phyloP scores from a whole-genome alignment of 768 basidiomycete species.

The Podaxis carcinomalis region DNA sequence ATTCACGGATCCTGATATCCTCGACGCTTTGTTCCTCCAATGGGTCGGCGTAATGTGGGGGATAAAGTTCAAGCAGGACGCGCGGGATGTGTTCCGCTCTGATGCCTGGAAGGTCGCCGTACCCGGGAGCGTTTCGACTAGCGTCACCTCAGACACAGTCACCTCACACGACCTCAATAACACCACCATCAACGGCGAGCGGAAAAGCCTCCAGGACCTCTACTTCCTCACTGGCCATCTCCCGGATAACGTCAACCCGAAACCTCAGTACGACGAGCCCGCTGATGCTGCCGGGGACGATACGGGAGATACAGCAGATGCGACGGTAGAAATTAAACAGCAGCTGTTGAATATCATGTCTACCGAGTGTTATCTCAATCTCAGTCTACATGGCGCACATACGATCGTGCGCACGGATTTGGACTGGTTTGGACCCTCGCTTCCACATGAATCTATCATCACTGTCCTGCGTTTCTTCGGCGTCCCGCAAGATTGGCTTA shows the following conservation, averaged over 20 bases:
- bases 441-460: conserved; percentile 37
- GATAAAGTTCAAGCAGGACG: conserved; percentile 28
- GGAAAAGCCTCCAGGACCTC: conserved; percentile 19
- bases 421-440: conserved; percentile 40
- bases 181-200: conserved; percentile 21
- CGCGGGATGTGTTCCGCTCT: conserved; percentile 26
- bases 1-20: conserved; percentile 44
- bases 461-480: conserved; percentile 35
- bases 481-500: conserved; percentile 30
- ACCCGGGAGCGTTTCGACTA: conserved; percentile 18
- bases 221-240: conserved; percentile 35
- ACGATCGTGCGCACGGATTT: conserved; percentile 36
- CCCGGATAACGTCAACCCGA: conserved; percentile 14
- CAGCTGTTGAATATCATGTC: conserved; percentile 35
- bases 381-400: conserved; percentile 26
- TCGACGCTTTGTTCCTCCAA: conserved; percentile 41
- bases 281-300: conserved; percentile 17
- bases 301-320: conserved; percentile 15
- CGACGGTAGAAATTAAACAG: conserved; percentile 28
- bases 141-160: conserved; percentile 11
- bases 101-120: conserved; percentile 31
- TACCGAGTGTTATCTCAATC: conserved; percentile 37
- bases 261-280: conserved; percentile 21
- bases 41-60: conserved; percentile 42
- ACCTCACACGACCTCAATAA: conserved; percentile 10